Conservation (phyloP, 2,329 filamentous ascomycete genomes). For the Fusarium sp. region DNA sequence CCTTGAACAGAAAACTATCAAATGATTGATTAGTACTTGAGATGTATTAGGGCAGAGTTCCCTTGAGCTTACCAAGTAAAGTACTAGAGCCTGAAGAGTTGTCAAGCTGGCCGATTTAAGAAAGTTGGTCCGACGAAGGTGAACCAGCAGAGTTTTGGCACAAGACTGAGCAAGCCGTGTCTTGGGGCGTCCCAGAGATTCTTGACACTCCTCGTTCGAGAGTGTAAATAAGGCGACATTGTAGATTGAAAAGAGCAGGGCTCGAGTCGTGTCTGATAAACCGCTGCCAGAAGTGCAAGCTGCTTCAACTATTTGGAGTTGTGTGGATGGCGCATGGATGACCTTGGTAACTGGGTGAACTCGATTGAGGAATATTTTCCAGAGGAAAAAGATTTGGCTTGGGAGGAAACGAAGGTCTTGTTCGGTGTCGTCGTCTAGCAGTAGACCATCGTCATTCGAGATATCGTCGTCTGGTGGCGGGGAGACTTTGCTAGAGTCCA, state of each 20-base stretch:
- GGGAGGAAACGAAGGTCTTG: not conserved
- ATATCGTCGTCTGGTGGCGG: too few species aligned
- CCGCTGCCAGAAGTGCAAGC: not conserved
- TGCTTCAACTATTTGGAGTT: not conserved
- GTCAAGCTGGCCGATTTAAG: not conserved
- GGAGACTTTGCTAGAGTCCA: not conserved
- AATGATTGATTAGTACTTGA: not conserved
- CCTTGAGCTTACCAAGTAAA: not conserved
- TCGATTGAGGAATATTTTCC: not conserved
- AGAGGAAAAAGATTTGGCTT: not conserved
- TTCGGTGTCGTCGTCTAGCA: not conserved
- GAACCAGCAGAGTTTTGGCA: too few species aligned
- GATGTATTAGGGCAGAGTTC: accelerated
- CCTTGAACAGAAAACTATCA: not conserved
- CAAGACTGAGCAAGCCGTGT: not conserved
- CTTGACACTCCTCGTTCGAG: not conserved
- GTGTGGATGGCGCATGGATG: not conserved
- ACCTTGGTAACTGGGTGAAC: not conserved
- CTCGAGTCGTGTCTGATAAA: not conserved
- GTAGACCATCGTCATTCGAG: not conserved
- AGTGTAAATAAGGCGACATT: not conserved
- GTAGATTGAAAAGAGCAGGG: not conserved
- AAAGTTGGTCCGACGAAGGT: not conserved
- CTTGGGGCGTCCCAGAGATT: not conserved
- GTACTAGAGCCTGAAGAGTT: not conserved